Evolutionary conservation across 1,284 basidiomycete species (phyloP).

Genomic region (Inonotus hispidus): DNA sequence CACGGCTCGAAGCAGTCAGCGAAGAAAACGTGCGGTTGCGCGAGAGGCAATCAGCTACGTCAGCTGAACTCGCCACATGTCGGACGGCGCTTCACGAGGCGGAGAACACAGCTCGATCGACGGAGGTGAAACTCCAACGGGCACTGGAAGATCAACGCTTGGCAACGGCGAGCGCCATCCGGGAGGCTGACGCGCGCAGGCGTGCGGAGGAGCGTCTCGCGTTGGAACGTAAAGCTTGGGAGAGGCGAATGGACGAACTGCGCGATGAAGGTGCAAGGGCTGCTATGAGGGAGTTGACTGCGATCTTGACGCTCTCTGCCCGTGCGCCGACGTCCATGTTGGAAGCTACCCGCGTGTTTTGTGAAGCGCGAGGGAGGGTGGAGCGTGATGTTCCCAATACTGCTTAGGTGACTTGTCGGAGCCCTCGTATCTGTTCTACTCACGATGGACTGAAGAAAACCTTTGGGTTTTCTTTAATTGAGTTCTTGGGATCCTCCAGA

Average conservation of each 20-base stretch:
- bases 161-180: background rate
- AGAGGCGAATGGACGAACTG: background rate
- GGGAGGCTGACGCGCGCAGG: conserved; percentile 10
- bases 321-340: conserved; percentile 6
- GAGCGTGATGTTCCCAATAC: conserved; percentile 1
- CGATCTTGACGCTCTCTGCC: conserved; percentile 3
- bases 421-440: background rate
- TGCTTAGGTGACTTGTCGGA: background rate
- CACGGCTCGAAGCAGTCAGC: conserved; percentile 5
- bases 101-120: conserved; percentile 1
- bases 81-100: conserved; percentile 2
- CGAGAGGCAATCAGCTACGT: background rate
- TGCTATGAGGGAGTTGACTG: conserved; percentile 4
- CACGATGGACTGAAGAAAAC: background rate
- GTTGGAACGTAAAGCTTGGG: conserved; percentile 10
- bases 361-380: conserved; percentile 7
- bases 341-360: conserved; percentile 7
- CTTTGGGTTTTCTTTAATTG: background rate
- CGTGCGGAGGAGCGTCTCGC: conserved; percentile 10
- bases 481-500: background rate
- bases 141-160: conserved; percentile 1
- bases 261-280: conserved; percentile 7
- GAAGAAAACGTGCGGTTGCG: conserved; percentile 5
- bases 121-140: conserved; percentile 2
- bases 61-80: background rate